A percentile compares a stretch with the other conserved stretches of the same genome.
phyloP scores from a whole-genome alignment of 768 basidiomycete species.

The Boletus rubroflammeus region DNA sequence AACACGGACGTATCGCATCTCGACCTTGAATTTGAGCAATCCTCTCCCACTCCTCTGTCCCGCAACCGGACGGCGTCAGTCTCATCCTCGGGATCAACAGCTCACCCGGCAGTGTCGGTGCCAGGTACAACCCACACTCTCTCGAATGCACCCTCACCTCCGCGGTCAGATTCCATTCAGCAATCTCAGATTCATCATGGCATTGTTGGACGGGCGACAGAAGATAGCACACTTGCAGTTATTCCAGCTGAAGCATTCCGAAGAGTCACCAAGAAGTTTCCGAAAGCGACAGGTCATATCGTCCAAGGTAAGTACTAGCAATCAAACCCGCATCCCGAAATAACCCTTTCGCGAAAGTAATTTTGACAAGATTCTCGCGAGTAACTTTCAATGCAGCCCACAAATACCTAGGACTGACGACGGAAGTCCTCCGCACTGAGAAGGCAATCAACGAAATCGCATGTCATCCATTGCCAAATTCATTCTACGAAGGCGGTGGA shows the following conservation, averaged over 20 bases:
- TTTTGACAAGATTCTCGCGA: conserved; percentile 91
- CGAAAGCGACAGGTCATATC: conserved; percentile 95
- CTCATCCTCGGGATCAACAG: conserved; percentile 68
- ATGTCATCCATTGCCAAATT: conserved; percentile 86
- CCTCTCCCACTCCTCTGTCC: conserved; percentile 26
- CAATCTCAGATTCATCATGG: conserved; percentile 51
- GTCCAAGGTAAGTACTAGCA: conserved; percentile 65
- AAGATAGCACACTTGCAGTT: conserved; percentile 95
- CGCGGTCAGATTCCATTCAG: conserved; percentile 23
- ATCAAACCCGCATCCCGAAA: conserved; percentile 4
- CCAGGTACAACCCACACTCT: conserved; percentile 19
- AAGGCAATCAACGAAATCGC: conserved; percentile 97
- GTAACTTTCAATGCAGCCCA: conserved; percentile 98
- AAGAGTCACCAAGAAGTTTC: conserved; percentile 90
- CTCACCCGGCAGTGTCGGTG: conserved; percentile 44
- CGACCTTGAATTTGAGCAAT: conserved; percentile 37
- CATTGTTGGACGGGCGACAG: conserved; percentile 87
- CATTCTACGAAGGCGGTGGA: conserved; percentile 92
- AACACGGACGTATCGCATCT: conserved; percentile 67
- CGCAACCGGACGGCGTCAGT: conserved; percentile 51
- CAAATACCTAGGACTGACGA: conserved; percentile 90
- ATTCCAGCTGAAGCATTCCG: conserved; percentile 98
- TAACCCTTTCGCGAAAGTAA: conserved; percentile 50
- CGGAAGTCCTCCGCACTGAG: conserved; percentile 93
- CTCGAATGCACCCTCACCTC: conserved; percentile 21